Percentiles rank a stretch among this genome's conserved stretches.
These are phyloP conservation scores for Boeremia lycopersici DNA, from an alignment of 2,329 filamentous ascomycete species.

Conservation along the genomic window DNA sequence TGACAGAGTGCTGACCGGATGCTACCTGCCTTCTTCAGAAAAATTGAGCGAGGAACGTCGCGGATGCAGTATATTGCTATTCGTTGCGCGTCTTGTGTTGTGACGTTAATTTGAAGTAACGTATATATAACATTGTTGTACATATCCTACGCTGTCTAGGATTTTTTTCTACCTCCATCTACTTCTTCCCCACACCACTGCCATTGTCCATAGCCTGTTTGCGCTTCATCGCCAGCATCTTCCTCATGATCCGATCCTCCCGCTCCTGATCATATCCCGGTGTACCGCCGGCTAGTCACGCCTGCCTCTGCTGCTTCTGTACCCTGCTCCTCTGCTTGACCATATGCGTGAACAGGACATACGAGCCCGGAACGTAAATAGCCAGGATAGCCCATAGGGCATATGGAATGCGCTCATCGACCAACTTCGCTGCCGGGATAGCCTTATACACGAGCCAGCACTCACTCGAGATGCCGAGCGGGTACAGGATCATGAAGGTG, in stretches of 20 bases:
- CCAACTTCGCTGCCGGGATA: slow-evolving; percentile 63
- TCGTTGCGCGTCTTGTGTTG: too few relatives aligned
- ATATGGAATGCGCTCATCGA: slow-evolving; percentile 60
- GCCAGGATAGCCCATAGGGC: slow-evolving; percentile 69
- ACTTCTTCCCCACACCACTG: neutral
- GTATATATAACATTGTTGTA: neutral
- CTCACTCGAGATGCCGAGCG: slow-evolving; percentile 81
- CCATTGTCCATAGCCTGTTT: slow-evolving; percentile 6
- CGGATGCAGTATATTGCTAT: too few relatives aligned
- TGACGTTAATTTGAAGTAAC: too few relatives aligned
- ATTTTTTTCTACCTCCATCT: neutral
- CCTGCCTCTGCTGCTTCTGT: slow-evolving; percentile 56
- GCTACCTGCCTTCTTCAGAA: neutral
- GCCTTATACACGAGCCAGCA: slow-evolving; percentile 78
- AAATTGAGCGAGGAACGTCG: too few relatives aligned
- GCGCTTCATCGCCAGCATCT: neutral
- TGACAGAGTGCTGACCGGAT: neutral
- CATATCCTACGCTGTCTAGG: neutral
- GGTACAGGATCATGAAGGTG: slow-evolving; percentile 91
- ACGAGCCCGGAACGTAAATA: slow-evolving; percentile 80
- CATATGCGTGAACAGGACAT: slow-evolving; percentile 93
- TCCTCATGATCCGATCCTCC: slow-evolving; percentile 8
- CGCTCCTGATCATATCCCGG: slow-evolving; percentile 12
- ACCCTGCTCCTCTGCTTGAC: slow-evolving; percentile 86
- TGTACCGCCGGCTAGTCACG: slow-evolving; percentile 11